Conservation (phyloP, 2,329 filamentous ascomycete genomes). For the Blastomyces percursus region DNA sequence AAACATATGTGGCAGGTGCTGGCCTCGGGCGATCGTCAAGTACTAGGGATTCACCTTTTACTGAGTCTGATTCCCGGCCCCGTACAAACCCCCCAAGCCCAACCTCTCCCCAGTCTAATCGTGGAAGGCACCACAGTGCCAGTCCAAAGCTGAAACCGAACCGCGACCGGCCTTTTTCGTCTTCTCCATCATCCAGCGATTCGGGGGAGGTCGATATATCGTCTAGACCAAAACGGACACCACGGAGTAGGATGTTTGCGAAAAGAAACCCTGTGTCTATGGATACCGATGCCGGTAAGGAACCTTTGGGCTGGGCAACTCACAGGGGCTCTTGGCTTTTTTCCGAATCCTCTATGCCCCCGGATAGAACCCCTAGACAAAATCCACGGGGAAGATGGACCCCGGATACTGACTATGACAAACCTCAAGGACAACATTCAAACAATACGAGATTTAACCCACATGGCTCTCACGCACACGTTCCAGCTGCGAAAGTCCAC, state of each 20-base stretch:
- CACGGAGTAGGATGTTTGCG: constrained; percentile 28
- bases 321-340: constrained; percentile 13
- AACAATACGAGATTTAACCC: constrained; percentile 12
- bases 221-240: constrained; percentile 32
- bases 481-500: not conserved
- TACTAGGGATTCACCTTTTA: constrained; percentile 40
- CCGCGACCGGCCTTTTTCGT: constrained; percentile 23
- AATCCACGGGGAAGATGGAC: constrained; percentile 13
- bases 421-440: constrained; percentile 24
- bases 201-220: constrained; percentile 22
- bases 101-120: constrained; percentile 17
- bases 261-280: constrained; percentile 21
- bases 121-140: constrained; percentile 32
- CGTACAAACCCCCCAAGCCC: constrained; percentile 30
- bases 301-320: constrained; percentile 15
- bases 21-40: constrained; percentile 44
- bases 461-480: not conserved
- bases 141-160: constrained; percentile 32
- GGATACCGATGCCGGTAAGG: constrained; percentile 24
- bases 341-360: constrained; percentile 14
- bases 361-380: constrained; percentile 2
- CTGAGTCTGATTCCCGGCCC: constrained; percentile 22
- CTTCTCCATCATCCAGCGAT: constrained; percentile 33
- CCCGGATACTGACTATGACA: constrained; percentile 20
- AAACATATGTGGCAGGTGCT: constrained; percentile 44